A percentile compares a stretch with the other conserved stretches of the same genome.
phyloP scores from a whole-genome alignment of 345 rosid genomes.

The Brassica nigra region DNA sequence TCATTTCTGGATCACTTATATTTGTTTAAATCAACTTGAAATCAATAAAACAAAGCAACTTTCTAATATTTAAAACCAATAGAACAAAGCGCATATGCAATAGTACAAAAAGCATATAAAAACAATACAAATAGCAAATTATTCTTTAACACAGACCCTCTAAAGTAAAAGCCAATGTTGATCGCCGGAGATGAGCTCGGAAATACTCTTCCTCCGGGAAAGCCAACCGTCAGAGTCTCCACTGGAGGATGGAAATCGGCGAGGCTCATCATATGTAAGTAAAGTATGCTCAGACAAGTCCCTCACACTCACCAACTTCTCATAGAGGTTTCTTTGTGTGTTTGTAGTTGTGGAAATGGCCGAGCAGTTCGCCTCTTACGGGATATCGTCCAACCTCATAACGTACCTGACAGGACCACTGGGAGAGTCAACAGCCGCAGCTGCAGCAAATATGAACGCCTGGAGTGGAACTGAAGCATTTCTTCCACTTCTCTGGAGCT shows the following conservation, averaged over 20 bases:
- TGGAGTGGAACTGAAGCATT: not conserved
- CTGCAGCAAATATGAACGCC: not conserved
- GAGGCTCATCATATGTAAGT: not conserved
- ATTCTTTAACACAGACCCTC: not conserved
- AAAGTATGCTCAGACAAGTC: not conserved
- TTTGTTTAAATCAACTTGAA: not conserved
- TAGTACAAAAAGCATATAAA: not conserved
- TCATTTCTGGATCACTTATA: not conserved
- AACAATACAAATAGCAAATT: not conserved
- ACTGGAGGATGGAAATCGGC: not conserved
- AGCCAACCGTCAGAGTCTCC: not conserved
- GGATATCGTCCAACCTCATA: not conserved
- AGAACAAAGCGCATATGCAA: not conserved
- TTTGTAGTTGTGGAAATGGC: not conserved
- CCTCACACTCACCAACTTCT: not conserved
- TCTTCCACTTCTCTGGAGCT: not conserved
- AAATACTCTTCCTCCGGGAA: conserved; percentile 15
- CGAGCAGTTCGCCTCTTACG: not conserved
- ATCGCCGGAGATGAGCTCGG: conserved; percentile 3
- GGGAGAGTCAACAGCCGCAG: not conserved
- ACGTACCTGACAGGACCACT: not conserved
- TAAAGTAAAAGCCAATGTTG: not conserved
- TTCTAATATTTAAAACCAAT: not conserved
- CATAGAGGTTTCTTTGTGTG: not conserved
- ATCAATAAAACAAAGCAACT: not conserved